Conservation (phyloP, 129 eudicot species). For the Artemisia annua region DNA sequence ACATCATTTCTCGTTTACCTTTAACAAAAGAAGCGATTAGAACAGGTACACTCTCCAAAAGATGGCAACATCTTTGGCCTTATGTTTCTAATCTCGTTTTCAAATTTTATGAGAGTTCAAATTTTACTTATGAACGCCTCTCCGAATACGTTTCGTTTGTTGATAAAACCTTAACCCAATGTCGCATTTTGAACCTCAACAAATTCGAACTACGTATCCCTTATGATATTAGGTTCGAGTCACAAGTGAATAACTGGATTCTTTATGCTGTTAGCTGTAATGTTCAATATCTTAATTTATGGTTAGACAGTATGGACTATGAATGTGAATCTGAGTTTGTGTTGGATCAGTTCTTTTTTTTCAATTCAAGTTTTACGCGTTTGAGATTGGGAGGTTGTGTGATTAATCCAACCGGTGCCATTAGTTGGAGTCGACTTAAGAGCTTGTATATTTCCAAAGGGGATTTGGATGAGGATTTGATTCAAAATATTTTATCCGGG, state of each 20-base stretch:
- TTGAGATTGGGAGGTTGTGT: neutral
- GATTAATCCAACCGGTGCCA: neutral
- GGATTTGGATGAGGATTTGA: neutral
- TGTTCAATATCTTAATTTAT: neutral
- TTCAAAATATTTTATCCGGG: neutral
- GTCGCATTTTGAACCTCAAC: neutral
- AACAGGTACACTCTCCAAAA: too few species aligned
- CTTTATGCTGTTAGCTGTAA: neutral
- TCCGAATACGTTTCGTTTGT: too few species aligned
- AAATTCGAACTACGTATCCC: neutral
- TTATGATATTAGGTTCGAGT: neutral
- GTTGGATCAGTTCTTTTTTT: too few species aligned
- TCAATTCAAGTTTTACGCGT: neutral
- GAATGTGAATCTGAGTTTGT: neutral
- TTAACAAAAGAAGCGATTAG: too few species aligned
- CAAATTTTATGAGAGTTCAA: too few species aligned
- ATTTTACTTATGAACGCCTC: too few species aligned
- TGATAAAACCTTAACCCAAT: neutral
- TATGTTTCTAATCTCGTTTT: too few species aligned
- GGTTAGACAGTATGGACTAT: neutral
- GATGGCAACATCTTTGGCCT: too few species aligned
- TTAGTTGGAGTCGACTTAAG: neutral
- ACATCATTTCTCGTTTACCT: too few species aligned
- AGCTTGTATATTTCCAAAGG: neutral
- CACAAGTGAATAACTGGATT: neutral